These are phyloP conservation scores for Yueomyces sinensis DNA, from an alignment of 805 yeast genomes.

Conservation along the genomic window DNA sequence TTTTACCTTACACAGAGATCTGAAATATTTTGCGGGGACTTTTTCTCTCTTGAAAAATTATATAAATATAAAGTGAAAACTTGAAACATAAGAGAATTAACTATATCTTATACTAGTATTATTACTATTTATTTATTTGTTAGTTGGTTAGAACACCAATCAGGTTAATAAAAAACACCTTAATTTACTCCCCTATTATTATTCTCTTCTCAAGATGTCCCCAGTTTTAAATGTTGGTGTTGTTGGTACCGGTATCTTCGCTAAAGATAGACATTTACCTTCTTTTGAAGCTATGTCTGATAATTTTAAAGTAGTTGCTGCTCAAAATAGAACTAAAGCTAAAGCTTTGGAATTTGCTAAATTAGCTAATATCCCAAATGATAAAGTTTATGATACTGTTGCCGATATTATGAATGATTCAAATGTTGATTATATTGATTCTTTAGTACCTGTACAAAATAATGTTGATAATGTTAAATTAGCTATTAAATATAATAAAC, in stretches of 20 bases:
- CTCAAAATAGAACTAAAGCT: constrained; percentile 69
- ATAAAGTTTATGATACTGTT: constrained; percentile 43
- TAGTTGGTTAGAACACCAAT: no score
- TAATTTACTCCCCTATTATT: no score
- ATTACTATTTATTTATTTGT: no score
- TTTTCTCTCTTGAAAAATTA: no score
- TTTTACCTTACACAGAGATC: no score
- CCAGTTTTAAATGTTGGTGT: constrained; percentile 42
- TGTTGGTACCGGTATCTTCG: constrained; percentile 82
- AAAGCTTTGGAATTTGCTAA: constrained; percentile 76
- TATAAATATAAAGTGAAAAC: no score
- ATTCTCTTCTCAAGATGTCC: constrained; percentile 5
- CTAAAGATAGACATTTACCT: constrained; percentile 74
- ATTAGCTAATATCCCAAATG: constrained; percentile 36
- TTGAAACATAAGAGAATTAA: no score
- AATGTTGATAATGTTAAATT: constrained; percentile 55
- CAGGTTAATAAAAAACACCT: no score
- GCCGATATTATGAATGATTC: constrained; percentile 56
- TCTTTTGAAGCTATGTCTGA: constrained; percentile 39
- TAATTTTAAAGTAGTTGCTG: constrained; percentile 47
- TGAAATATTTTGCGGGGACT: no score
- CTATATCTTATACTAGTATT: no score
- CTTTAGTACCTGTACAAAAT: constrained; percentile 76
- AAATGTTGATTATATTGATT: constrained; percentile 68
- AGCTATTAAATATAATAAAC: constrained; percentile 65